Evolutionary conservation across 169 alveolate species (phyloP).

Genomic region (Plasmodium gallinaceum): DNA sequence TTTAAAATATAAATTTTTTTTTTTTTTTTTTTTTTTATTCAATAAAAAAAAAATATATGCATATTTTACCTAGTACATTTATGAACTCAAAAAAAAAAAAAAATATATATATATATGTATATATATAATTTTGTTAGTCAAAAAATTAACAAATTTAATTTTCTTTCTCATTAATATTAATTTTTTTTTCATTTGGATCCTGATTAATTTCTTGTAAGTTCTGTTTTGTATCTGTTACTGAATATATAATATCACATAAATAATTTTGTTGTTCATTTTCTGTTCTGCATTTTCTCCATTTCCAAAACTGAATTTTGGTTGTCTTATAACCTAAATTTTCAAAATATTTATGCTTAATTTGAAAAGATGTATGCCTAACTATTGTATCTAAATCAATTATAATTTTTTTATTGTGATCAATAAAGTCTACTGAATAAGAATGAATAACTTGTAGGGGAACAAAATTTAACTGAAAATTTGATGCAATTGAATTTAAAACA

Average conservation of each 20-base stretch:
- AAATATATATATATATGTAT: not conserved
- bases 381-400: conserved; percentile 73
- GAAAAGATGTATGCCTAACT: conserved; percentile 76
- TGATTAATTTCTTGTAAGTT: conserved; percentile 19
- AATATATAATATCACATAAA: conserved; percentile 68
- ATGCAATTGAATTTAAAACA: conserved; percentile 70
- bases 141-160: not conserved
- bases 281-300: conserved; percentile 77
- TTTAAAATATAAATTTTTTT: too few species aligned
- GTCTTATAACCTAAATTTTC: conserved; percentile 71
- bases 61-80: too few species aligned
- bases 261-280: conserved; percentile 77
- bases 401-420: conserved; percentile 60
- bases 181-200: conserved; percentile 11
- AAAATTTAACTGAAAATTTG: conserved; percentile 63
- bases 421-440: conserved; percentile 71
- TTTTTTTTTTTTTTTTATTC: too few species aligned
- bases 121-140: not conserved
- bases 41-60: too few species aligned
- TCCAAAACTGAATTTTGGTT: conserved; percentile 74
- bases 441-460: conserved; percentile 62
- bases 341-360: conserved; percentile 70
- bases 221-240: conserved; percentile 49
- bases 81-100: too few species aligned
- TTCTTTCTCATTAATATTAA: conserved; percentile 11